Evolutionary conservation across 1,139 yeast genomes (phyloP).

Genomic region (Taiozyma sp.): DNA sequence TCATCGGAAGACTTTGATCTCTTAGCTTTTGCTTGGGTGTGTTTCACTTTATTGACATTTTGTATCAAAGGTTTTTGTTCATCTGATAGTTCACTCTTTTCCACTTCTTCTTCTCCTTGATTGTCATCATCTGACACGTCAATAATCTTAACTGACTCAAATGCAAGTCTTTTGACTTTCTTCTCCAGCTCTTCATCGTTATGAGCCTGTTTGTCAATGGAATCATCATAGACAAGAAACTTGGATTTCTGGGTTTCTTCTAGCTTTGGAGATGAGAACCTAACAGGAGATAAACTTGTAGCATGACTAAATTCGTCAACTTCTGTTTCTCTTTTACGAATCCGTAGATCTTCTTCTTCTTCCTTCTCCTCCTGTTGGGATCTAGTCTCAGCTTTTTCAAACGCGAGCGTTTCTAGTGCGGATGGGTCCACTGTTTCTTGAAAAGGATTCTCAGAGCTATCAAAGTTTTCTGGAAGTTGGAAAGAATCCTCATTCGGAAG

Average conservation of each 20-base stretch:
- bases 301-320: constrained; percentile 12
- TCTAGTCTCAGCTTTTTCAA: constrained; percentile 1
- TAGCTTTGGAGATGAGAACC: constrained; percentile 14
- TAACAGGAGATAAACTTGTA: constrained; percentile 20
- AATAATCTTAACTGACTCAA: constrained; percentile 13
- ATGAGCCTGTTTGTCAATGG: constrained; percentile 19
- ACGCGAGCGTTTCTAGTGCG: neutral
- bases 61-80: constrained; percentile 16
- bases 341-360: neutral
- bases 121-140: constrained; percentile 1
- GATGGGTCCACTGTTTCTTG: constrained; percentile 2
- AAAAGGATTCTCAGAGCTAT: constrained; percentile 4
- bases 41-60: constrained; percentile 19
- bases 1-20: constrained; percentile 27
- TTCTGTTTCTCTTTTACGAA: neutral
- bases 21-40: constrained; percentile 25
- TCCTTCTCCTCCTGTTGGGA: constrained; percentile 5
- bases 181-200: constrained; percentile 6
- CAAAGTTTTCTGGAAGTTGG: neutral
- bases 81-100: constrained; percentile 13
- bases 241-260: constrained; percentile 7
- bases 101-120: constrained; percentile 1
- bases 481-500: neutral
- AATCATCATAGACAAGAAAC: constrained; percentile 20
- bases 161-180: constrained; percentile 16